Evolutionary conservation across 208 protist species (phyloP).

Genomic region (Acanthamoeba triangularis): DNA sequence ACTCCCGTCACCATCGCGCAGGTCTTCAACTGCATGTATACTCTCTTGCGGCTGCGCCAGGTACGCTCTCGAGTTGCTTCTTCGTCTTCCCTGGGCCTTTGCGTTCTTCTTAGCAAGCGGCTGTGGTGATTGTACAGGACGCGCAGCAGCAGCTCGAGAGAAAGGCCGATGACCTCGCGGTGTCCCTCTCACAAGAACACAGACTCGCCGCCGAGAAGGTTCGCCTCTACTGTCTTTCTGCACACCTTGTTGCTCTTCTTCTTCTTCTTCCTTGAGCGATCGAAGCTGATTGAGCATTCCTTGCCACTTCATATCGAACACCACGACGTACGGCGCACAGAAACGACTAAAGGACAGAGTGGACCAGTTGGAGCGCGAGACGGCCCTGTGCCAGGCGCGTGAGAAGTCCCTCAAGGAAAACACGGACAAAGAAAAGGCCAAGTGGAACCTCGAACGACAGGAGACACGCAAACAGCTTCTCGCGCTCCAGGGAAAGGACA

Average conservation of each 20-base stretch:
- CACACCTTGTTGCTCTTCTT: background rate
- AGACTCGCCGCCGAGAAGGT: conserved; percentile 58
- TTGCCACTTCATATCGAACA: background rate
- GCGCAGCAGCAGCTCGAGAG: conserved; percentile 17
- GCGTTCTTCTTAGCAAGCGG: background rate
- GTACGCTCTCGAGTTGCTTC: background rate
- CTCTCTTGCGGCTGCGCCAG: conserved; percentile 37
- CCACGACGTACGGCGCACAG: background rate
- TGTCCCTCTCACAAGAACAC: conserved; percentile 6
- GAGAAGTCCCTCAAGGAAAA: conserved; percentile 51
- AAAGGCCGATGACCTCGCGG: conserved; percentile 28
- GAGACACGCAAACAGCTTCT: conserved; percentile 46
- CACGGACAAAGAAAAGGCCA: conserved; percentile 21
- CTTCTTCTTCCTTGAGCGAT: background rate
- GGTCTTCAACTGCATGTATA: conserved; percentile 61
- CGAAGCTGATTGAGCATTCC: background rate
- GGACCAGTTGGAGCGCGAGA: conserved; percentile 44
- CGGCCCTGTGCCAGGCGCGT: background rate
- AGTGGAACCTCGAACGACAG: conserved; percentile 57
- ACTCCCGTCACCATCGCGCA: conserved; percentile 18
- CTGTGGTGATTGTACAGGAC: conserved; percentile 3
- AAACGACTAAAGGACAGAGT: conserved; percentile 52
- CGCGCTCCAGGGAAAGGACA: conserved; percentile 21
- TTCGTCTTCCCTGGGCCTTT: background rate
- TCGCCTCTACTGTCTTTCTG: background rate